Base-by-base conservation (phyloP, 1,284 basidiomycete species). In the Tausonia pullulans region DNA sequence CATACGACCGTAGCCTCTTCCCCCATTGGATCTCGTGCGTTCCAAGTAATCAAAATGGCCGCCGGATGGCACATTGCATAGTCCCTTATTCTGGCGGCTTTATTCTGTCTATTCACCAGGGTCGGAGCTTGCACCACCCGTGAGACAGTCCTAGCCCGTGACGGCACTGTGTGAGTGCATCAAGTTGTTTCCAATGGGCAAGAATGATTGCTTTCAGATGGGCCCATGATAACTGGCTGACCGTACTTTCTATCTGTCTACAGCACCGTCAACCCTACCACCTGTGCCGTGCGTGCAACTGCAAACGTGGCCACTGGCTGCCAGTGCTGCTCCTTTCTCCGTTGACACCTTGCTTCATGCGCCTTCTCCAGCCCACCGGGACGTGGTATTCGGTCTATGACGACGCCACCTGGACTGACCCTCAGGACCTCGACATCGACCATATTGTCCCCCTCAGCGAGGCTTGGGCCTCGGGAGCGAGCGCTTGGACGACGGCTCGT, bases 381-480 rank as follows among this genome's bases (percentile, higher is more conserved):
- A 27, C 27, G 27, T 27, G 27, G 27, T 27, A 27, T 27, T 27
- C 27, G 2, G 27, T 27, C 1, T 27, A 27, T 27, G 74, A 75
- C 69, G 74, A 71, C 65, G 69, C 74, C 11, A 71, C 75, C n/a
- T 83, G 81, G 81, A 76, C 81, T 3, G 81, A 80, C 5, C 78
- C 80, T 9, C 82, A 81, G 68, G 82, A 83, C 67, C 71, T 83
- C 58, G 81, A 83, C 68, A 83, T 83, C 66, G 81, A 48, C 52
- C 60, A 63, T 58, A 48, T 60, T 16, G 46, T 55, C 46, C 65
- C 60, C 13, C 63, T 63, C 39, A 59, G 49, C 40, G 62, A 79
- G 76, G 81, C 81, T 0, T 82, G 81, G 81, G 70, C 81, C 0
- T 81, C 80, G 13, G 81, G 81, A 16, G 81, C 81, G 7, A 74